A percentile compares a stretch with the other conserved stretches of the same genome.
These are phyloP conservation scores for Fraxinus greggii DNA, from an alignment of 305 asterid genomes.

Conservation along the genomic window DNA sequence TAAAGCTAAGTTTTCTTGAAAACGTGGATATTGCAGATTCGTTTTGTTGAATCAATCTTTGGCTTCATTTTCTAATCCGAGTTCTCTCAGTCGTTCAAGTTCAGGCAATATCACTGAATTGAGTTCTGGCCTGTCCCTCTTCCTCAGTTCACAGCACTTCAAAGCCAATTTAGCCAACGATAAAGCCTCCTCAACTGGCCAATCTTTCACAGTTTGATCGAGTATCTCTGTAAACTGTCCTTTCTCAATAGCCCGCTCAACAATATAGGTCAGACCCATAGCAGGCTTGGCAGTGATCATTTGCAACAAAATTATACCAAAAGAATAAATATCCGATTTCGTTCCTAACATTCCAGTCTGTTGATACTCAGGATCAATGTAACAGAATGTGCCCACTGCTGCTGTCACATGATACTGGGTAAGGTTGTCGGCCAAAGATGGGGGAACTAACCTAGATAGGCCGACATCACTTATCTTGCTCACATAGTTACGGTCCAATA, in stretches of 20 bases:
- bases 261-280: conserved; percentile 30
- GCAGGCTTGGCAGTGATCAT: conserved; percentile 37
- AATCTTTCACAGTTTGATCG: conserved; percentile 33
- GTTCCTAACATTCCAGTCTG: conserved; percentile 37
- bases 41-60: background rate
- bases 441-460: conserved; percentile 29
- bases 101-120: conserved; percentile 28
- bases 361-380: conserved; percentile 37
- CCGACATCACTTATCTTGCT: conserved; percentile 38
- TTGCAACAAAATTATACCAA: conserved; percentile 33
- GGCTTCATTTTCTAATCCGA: conserved; percentile 17
- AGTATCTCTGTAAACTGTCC: conserved; percentile 28
- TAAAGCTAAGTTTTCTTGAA: background rate
- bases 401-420: conserved; percentile 34
- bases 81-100: conserved; percentile 26
- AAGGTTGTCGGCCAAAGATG: conserved; percentile 21
- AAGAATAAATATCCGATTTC: conserved; percentile 33
- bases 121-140: conserved; percentile 37
- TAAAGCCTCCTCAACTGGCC: conserved; percentile 34
- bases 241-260: conserved; percentile 30
- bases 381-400: conserved; percentile 37
- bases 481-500: conserved; percentile 28
- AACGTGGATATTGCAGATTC: background rate
- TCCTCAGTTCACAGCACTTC: conserved; percentile 33
- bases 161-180: conserved; percentile 30